These are phyloP conservation scores for Cruciata laevipes DNA, from an alignment of 257 asterid genomes.

Conservation along the genomic window DNA sequence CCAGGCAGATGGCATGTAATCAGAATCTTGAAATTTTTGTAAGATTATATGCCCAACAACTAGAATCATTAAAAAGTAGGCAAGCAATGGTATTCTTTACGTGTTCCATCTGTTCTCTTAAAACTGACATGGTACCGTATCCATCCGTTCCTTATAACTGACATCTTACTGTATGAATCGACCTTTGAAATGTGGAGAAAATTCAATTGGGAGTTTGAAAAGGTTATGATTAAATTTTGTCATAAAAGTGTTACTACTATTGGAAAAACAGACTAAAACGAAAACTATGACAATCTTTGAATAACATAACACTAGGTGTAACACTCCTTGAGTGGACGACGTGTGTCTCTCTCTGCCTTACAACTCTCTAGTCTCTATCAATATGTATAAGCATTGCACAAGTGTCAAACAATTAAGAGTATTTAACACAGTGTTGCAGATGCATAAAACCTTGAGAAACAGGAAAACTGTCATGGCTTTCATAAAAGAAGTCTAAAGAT, in stretches of 20 bases:
- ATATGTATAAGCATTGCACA: neutral
- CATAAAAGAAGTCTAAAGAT: neutral
- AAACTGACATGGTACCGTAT: neutral
- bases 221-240: no score
- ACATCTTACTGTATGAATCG: no score
- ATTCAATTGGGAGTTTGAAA: no score
- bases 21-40: neutral
- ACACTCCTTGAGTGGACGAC: neutral
- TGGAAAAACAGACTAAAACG: no score
- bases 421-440: neutral
- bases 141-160: no score
- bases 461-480: neutral
- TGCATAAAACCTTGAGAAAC: neutral
- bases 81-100: neutral
- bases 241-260: no score
- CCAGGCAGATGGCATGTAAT: slow-evolving; percentile 2
- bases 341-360: neutral
- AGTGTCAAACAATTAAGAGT: neutral
- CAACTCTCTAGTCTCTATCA: neutral
- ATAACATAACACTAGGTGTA: neutral
- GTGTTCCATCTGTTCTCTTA: neutral
- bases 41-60: neutral
- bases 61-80: neutral
- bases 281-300: no score
- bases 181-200: no score